Evolutionary conservation across 345 rosid species (phyloP), one percentile per base, ranked within the genome.

Genomic region (Hibiscus mutabilis): DNA sequence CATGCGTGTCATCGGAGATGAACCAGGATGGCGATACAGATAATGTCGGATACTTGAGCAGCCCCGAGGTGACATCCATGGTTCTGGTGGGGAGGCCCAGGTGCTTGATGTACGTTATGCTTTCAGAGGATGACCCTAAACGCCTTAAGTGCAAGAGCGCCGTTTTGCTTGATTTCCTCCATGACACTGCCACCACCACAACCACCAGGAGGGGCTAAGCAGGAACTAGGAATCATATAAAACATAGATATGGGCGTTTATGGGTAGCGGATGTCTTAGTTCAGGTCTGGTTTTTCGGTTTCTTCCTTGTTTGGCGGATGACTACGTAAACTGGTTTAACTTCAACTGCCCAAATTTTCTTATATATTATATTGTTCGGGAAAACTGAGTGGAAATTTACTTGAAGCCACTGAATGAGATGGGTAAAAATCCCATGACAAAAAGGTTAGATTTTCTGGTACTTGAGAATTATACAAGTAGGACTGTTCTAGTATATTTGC

Each of bases 41-140:
- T 47, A 68, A 49, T 9, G 64, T 68, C 49, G 70, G 82, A 70
- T 77, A 83, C 82, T 77, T 86, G 0, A 86, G 80, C 78, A 92
- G 97, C 79, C 99, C 99, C n/a, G 98, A 95, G 78, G 83, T 96
- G 11, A 84, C 91, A 1, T 91, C 98, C 37, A 95, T 95, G 99
- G 80, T 92, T 61, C 91, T 95, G 10, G 98, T 91, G 2, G 99
- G 97, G 0, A 89, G 97, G 55, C 97, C 97, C 12, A 81, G 93
- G 73, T 92, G 97, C 82, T 87, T 88, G 68, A 90, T 92, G 96
- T 92, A 92, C 72, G 93, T 92, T 19, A 90, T 92, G 97, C 85
- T 92, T 27, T 86, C 97, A 0, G 89, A 89, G 76, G 88, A 86
- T 35, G 91, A 88, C 57, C 93, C 96, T 69, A 88, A 82, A 74